A percentile compares a stretch with the other conserved stretches of the same genome.
Conservation (phyloP, 2,329 filamentous ascomycete species). For the Pyricularia sp. region DNA sequence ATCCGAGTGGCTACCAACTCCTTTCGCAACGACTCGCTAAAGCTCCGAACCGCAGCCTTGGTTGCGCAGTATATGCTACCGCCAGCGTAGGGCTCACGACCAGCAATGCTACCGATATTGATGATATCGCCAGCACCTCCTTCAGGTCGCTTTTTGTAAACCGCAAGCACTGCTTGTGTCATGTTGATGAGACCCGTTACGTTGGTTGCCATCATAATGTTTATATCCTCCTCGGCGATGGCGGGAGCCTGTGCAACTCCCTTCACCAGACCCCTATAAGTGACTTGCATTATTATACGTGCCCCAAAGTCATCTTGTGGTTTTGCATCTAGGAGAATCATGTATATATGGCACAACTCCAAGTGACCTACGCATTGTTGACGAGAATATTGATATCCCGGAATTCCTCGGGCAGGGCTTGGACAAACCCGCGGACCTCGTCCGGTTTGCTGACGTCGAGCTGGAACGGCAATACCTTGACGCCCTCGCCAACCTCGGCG, state of each 20-base stretch:
- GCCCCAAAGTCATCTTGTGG: neutral
- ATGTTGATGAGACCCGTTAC: conserved; percentile 91
- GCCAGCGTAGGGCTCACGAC: conserved; percentile 70
- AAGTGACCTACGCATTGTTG: conserved; percentile 75
- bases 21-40: conserved; percentile 69
- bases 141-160: conserved; percentile 64
- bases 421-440: conserved; percentile 61
- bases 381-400: conserved; percentile 77
- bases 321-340: neutral
- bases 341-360: neutral
- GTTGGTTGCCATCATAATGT: conserved; percentile 83
- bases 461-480: conserved; percentile 70
- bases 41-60: conserved; percentile 76
- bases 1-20: conserved; percentile 74
- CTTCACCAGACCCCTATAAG: conserved; percentile 66
- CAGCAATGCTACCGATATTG: conserved; percentile 87
- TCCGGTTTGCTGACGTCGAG: conserved; percentile 75
- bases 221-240: conserved; percentile 70
- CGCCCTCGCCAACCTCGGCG: conserved; percentile 62
- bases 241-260: conserved; percentile 76
- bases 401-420: conserved; percentile 65
- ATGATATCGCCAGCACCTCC: conserved; percentile 85
- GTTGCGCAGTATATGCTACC: conserved; percentile 89
- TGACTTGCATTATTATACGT: neutral
- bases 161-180: conserved; percentile 79